phyloP scores from a whole-genome alignment of 305 asterid genomes.

The Striga hermonthica region DNA sequence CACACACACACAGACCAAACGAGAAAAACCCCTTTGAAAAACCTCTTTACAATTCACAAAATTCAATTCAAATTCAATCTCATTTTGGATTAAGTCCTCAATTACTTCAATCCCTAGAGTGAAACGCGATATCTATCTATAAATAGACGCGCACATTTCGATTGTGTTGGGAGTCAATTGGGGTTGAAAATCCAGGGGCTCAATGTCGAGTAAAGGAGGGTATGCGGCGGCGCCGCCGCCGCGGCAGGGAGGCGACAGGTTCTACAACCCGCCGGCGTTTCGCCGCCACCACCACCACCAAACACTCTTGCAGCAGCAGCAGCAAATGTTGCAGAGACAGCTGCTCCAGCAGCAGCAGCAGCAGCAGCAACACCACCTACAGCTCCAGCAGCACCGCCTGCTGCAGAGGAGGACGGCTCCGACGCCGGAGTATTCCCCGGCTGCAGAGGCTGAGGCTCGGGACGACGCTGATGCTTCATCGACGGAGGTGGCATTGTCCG shows the following conservation, averaged over 20 bases:
- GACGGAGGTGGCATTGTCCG: slow-evolving; percentile 46
- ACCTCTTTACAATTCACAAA: slow-evolving; percentile 33
- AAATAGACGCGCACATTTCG: slow-evolving; percentile 29
- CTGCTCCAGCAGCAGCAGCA: slow-evolving; percentile 35
- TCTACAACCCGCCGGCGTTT: slow-evolving; percentile 55
- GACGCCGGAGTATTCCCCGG: slow-evolving; percentile 36
- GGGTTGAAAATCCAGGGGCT: slow-evolving; percentile 20
- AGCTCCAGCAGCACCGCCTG: slow-evolving; percentile 33
- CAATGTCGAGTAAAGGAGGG: slow-evolving; percentile 67
- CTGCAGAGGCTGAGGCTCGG: slow-evolving; percentile 33
- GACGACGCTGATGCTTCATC: slow-evolving; percentile 40
- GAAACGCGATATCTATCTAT: slow-evolving; percentile 23
- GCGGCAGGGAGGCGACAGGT: slow-evolving; percentile 52
- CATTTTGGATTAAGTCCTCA: slow-evolving; percentile 11
- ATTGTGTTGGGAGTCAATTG: slow-evolving; percentile 26
- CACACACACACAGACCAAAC: slow-evolving; percentile 17
- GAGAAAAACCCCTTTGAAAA: slow-evolving; percentile 31
- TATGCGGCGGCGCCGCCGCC: slow-evolving; percentile 49
- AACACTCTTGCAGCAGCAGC: slow-evolving; percentile 41
- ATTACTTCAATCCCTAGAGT: slow-evolving; percentile 30
- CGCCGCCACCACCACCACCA: slow-evolving; percentile 45
- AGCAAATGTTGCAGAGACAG: slow-evolving; percentile 39
- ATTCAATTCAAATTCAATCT: slow-evolving; percentile 34
- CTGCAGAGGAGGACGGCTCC: slow-evolving; percentile 34
- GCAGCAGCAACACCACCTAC: slow-evolving; percentile 32